phyloP scores from a whole-genome alignment of 805 yeast genomes.

The Tanozyma kutaoensis region DNA sequence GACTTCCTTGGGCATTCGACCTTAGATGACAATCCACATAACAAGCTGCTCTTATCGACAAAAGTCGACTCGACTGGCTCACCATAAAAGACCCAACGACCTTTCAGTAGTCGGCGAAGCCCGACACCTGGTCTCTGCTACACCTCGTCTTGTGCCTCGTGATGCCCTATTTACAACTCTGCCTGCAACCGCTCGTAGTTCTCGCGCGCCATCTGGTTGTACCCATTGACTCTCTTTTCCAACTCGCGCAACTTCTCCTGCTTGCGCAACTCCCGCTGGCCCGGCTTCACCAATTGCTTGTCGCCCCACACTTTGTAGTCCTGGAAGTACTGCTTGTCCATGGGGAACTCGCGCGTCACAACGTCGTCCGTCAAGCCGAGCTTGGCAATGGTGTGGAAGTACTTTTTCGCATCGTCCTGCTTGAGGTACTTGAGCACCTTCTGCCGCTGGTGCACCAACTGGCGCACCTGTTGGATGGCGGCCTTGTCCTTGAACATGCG shows the following conservation, averaged over 20 bases:
- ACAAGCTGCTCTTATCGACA: too few relatives aligned
- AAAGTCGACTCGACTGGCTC: too few relatives aligned
- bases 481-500: constrained; percentile 60
- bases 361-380: constrained; percentile 77
- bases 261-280: constrained; percentile 20
- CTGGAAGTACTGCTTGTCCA: constrained; percentile 68
- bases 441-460: constrained; percentile 84
- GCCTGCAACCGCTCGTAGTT: too few relatives aligned
- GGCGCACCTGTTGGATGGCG: constrained; percentile 60
- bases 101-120: too few relatives aligned
- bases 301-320: constrained; percentile 72
- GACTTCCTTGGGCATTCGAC: too few relatives aligned
- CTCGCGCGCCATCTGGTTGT: too few relatives aligned
- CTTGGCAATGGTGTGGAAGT: constrained; percentile 77
- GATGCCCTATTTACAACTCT: too few relatives aligned
- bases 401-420: constrained; percentile 64
- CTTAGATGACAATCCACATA: too few relatives aligned
- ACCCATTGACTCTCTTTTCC: too few relatives aligned
- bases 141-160: too few relatives aligned
- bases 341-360: constrained; percentile 66
- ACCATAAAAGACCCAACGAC: too few relatives aligned
- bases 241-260: constrained; percentile 10
- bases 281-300: constrained; percentile 41
- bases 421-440: constrained; percentile 71
- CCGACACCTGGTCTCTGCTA: too few relatives aligned